Evolutionary conservation across 2,329 filamentous ascomycete genomes (phyloP).

Genomic region (Trichoderma breve): DNA sequence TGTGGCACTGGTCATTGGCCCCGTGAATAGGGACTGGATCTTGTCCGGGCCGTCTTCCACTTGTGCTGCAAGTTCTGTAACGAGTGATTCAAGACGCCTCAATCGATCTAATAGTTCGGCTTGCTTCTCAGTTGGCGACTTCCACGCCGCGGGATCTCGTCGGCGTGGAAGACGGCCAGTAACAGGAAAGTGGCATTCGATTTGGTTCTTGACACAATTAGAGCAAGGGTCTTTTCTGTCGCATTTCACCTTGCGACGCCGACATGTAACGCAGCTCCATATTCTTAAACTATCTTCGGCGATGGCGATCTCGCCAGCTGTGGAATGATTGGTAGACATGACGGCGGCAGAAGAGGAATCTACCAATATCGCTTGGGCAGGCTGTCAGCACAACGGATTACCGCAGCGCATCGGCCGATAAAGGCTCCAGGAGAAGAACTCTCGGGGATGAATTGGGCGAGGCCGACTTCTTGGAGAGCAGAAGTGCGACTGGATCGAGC

Average conservation of each 20-base stretch:
- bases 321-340: neutral
- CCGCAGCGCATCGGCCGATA: neutral
- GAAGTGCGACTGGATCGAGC: neutral
- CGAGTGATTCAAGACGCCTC: constrained; percentile 33
- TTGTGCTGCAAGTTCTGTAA: constrained; percentile 21
- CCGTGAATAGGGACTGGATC: neutral
- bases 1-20: neutral
- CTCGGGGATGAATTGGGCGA: neutral
- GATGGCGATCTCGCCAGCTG: neutral
- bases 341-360: neutral
- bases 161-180: neutral
- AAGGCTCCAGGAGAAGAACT: neutral
- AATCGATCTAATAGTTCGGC: neutral
- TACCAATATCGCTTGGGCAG: neutral
- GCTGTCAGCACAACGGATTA: neutral
- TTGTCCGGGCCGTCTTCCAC: neutral
- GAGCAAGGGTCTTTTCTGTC: neutral
- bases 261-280: neutral
- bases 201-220: neutral
- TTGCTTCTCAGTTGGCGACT: neutral
- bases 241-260: neutral
- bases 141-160: neutral
- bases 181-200: neutral
- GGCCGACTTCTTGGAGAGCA: neutral
- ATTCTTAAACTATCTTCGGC: neutral